A percentile compares a stretch with the other conserved stretches of the same genome.
These are phyloP conservation scores for Moniliophthora roreri DNA, from an alignment of 1,284 basidiomycete genomes.

Conservation along the genomic window DNA sequence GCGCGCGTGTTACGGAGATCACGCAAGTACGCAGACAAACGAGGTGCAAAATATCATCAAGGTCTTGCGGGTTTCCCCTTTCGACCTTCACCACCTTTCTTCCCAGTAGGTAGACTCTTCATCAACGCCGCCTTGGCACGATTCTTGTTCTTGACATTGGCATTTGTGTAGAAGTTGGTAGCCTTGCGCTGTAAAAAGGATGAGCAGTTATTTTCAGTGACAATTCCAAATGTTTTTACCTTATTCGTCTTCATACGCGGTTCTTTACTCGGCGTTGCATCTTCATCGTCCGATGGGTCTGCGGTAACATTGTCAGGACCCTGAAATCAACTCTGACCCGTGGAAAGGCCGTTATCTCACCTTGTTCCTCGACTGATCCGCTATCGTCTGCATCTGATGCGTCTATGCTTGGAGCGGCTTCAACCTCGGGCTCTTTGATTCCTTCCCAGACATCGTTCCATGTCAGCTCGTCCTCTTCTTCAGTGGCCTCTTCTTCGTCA, in stretches of 20 bases:
- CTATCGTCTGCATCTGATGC: too few relatives aligned
- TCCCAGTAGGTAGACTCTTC: conserved; percentile 50
- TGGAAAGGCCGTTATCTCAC: not conserved
- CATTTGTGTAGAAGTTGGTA: conserved; percentile 85
- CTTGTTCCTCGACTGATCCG: not conserved
- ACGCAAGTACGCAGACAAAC: too few relatives aligned
- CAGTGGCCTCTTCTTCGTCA: conserved; percentile 36
- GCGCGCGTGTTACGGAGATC: too few relatives aligned
- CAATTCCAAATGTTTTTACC: conserved; percentile 32
- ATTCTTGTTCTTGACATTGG: conserved; percentile 91
- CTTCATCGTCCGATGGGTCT: conserved; percentile 25
- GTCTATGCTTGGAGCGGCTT: conserved; percentile 15
- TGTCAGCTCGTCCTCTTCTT: conserved; percentile 44
- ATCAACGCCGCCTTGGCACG: conserved; percentile 60
- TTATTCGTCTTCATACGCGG: conserved; percentile 90
- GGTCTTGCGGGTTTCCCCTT: not conserved
- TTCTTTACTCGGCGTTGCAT: conserved; percentile 52
- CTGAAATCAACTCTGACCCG: not conserved
- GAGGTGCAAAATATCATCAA: too few relatives aligned
- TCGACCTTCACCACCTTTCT: conserved; percentile 34
- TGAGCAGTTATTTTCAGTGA: conserved; percentile 7
- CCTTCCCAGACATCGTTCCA: conserved; percentile 73
- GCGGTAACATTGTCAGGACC: not conserved
- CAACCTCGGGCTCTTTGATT: conserved; percentile 33
- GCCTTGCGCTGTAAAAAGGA: conserved; percentile 67